These are phyloP conservation scores for Vigna nakashimae DNA, from an alignment of 306 rosid species.

Conservation along the genomic window DNA sequence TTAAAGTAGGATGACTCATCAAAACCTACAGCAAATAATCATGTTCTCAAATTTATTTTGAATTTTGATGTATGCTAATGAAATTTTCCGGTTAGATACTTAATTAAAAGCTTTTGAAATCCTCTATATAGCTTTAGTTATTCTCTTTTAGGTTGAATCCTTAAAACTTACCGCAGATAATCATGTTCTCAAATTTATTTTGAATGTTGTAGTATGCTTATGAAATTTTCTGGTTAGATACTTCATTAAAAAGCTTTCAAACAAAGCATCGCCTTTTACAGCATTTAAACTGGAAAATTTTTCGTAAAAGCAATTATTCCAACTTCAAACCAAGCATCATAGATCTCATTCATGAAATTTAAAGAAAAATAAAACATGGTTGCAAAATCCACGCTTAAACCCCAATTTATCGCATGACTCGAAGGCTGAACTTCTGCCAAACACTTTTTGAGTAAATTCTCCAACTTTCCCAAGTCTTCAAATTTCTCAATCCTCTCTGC, in stretches of 20 bases:
- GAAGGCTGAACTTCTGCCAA: neutral
- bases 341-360: neutral
- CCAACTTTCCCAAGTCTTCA: neutral
- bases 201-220: neutral
- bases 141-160: neutral
- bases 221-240: neutral
- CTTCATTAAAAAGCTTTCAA: neutral
- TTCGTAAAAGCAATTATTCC: neutral
- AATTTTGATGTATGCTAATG: neutral
- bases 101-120: neutral
- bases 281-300: neutral
- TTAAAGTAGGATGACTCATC: neutral
- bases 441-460: neutral
- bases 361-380: neutral
- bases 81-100: neutral
- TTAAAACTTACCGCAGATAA: neutral
- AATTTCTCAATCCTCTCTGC: neutral
- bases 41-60: neutral
- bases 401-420: neutral
- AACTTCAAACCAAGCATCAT: neutral
- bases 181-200: neutral
- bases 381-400: neutral
- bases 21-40: neutral
- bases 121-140: neutral
- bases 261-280: neutral